A percentile compares a stretch with the other conserved stretches of the same genome.
phyloP scores from a whole-genome alignment of 2,329 filamentous ascomycete species.

The Colletotrichum liaoningense region DNA sequence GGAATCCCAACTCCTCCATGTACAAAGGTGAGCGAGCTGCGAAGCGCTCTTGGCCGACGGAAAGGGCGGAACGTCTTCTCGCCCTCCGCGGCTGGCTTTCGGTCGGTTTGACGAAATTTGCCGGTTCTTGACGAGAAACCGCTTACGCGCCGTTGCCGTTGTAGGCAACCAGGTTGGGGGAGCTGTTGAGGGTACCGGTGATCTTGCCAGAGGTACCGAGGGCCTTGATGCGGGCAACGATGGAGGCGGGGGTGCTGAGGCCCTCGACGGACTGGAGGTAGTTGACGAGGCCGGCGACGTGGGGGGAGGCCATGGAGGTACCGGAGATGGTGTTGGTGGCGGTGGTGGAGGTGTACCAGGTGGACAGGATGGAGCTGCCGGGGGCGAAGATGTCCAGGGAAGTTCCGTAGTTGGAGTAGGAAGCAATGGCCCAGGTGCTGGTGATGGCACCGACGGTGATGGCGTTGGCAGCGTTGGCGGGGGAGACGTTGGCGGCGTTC shows the following conservation, averaged over 20 bases:
- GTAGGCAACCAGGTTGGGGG: constrained; percentile 59
- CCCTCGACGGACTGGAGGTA: constrained; percentile 62
- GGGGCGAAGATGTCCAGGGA: constrained; percentile 64
- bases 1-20: constrained; percentile 1
- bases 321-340: constrained; percentile 62
- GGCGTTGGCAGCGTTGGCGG: constrained; percentile 59
- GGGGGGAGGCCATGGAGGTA: constrained; percentile 72
- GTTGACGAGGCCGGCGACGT: constrained; percentile 69
- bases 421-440: constrained; percentile 49
- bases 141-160: constrained; percentile 49
- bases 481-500: constrained; percentile 50
- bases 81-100: background rate
- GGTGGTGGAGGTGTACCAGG: constrained; percentile 55
- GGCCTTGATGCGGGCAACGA: constrained; percentile 54
- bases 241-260: constrained; percentile 51
- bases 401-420: constrained; percentile 63
- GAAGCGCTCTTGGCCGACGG: background rate
- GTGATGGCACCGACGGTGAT: constrained; percentile 65
- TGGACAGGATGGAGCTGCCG: constrained; percentile 56
- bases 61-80: constrained; percentile 19
- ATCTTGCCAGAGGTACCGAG: constrained; percentile 54
- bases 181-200: constrained; percentile 46
- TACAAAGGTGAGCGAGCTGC: background rate
- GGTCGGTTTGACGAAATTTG: background rate
- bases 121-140: background rate